Base-by-base conservation (phyloP, 2,329 filamentous ascomycete genomes). In the Diaporthe caulivora region DNA sequence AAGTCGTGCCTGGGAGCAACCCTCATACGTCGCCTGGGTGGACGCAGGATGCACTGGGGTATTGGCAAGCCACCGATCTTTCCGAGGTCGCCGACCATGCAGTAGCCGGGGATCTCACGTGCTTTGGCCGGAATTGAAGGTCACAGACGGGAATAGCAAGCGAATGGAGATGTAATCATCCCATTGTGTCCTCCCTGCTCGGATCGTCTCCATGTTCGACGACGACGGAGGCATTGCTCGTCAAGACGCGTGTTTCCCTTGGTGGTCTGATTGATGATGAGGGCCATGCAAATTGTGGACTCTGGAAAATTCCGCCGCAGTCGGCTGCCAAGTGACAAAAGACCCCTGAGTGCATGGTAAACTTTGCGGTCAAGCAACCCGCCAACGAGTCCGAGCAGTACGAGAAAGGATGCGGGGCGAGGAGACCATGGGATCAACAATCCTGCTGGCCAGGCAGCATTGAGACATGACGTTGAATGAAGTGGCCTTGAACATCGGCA, bases 71-170 rank as follows among this genome's bases (percentile, higher is more conserved):
- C 44, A 65, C 62, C 21, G 44, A 34, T 49, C 44, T 51, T 40
- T 26, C 62, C 62, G 62, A 65, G 62, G 62, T 65, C 62, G 62
- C 62, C 62, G 44, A 65, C 62, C 44, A 51, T 24, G 42, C 47
- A 51, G 47, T 44, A n/a, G 44, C 31, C 29, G 62, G 47, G 26
- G 29, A 51, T 51, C 13, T 18, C 44, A 49, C 44, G 62, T 65
- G 58, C 8, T 49, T n/a, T 18, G 40, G 17, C 17, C 40, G 47
- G 62, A 26, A 26, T 11, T 11, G 3, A 24, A 40, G 13, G 29
- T 9, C n/a, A 0, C 15, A 5, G 15, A 13, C 2, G 8, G 44
- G 24, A 34, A 24, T 18, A 1, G 18, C 13, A n/a, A 10, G 26
- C 5, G 29, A 3, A 11, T 26, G 24, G 44, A 51, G 24, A 34